These are phyloP conservation scores for Magnolia sinica DNA, from an alignment of 164 flowering plant species.

Conservation along the genomic window DNA sequence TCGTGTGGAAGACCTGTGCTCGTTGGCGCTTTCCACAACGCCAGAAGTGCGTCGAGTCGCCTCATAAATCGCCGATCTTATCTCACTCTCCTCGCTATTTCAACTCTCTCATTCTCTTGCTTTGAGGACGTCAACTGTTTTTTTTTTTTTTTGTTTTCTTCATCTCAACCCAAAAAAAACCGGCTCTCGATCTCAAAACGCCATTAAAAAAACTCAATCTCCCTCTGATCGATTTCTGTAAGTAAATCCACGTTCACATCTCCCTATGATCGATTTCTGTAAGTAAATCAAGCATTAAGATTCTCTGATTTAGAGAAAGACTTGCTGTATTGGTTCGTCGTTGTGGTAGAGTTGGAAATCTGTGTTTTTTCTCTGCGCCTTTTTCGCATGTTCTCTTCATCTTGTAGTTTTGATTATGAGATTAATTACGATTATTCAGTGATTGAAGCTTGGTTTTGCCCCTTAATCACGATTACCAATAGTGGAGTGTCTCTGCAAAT, in stretches of 20 bases:
- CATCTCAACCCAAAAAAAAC: neutral
- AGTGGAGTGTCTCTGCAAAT: neutral
- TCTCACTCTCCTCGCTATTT: neutral
- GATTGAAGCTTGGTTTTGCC: neutral
- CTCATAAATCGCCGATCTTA: conserved; percentile 2
- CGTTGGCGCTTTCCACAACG: neutral
- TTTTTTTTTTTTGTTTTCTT: too few species aligned
- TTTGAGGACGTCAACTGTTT: neutral
- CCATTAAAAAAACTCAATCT: neutral
- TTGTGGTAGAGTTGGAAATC: neutral
- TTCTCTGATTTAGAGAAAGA: neutral
- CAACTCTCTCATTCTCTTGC: neutral
- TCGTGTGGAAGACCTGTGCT: neutral
- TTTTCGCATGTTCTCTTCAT: neutral
- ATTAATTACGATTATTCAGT: neutral
- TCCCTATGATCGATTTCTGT: too few species aligned
- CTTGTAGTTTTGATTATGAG: neutral
- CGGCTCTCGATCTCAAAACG: too few species aligned
- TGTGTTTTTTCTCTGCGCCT: neutral
- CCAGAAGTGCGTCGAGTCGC: conserved; percentile 8
- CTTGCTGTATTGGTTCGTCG: neutral
- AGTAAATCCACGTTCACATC: too few species aligned
- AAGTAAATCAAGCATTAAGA: too few species aligned
- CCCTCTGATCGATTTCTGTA: too few species aligned
- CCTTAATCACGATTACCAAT: neutral